phyloP scores from a whole-genome alignment of 306 rosid genomes.

The Cicer judaicum region DNA sequence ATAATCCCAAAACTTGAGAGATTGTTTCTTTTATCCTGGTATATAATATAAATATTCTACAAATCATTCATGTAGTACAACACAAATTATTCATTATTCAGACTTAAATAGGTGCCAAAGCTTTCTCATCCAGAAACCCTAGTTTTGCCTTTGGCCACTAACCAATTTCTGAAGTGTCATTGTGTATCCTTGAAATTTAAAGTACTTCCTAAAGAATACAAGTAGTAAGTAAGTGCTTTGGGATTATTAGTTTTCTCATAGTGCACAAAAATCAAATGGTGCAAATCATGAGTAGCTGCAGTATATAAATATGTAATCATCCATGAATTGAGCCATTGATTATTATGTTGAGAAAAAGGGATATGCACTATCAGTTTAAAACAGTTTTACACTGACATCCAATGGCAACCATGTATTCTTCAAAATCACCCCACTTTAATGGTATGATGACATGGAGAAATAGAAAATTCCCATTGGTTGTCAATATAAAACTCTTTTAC shows the following conservation, averaged over 20 bases:
- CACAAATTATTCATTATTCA: conserved; percentile 7
- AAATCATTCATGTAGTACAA: background rate
- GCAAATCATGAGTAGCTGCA: background rate
- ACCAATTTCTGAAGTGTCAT: background rate
- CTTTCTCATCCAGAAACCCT: background rate
- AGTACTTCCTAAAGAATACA: conserved; percentile 6
- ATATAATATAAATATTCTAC: background rate
- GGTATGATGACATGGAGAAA: too few species aligned
- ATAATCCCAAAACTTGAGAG: background rate
- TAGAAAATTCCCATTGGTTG: too few species aligned
- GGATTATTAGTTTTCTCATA: background rate
- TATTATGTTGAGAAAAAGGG: background rate
- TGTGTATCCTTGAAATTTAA: conserved; percentile 13
- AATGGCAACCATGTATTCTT: too few species aligned
- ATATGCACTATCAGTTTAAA: too few species aligned
- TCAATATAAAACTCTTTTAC: too few species aligned
- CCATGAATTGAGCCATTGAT: background rate
- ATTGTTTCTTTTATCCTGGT: background rate
- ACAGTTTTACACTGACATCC: too few species aligned
- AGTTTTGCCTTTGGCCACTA: background rate
- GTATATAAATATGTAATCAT: conserved; percentile 2
- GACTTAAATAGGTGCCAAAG: background rate
- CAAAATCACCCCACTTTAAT: too few species aligned
- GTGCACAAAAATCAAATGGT: background rate
- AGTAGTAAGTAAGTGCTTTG: background rate